Evolutionary conservation across 176 grass and related monocot genomes (phyloP).

Genomic region (Pontederia crassipes): DNA sequence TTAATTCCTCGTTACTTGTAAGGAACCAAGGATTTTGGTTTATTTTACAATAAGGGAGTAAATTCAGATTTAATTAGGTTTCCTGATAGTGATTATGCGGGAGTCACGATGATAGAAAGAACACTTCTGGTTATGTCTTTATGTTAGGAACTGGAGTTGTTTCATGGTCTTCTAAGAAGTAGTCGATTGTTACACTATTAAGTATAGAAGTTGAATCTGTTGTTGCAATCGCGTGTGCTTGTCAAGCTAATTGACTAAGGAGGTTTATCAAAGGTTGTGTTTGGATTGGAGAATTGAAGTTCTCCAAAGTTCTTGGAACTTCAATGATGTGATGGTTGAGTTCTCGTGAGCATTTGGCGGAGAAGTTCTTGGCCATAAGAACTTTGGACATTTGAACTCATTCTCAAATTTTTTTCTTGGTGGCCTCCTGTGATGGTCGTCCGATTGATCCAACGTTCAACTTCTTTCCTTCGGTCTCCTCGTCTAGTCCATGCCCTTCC

Average conservation of each 20-base stretch:
- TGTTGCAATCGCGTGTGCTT: background rate
- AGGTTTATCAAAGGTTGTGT: background rate
- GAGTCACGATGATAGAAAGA: background rate
- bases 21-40: background rate
- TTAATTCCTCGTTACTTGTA: background rate
- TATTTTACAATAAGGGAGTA: background rate
- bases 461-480: too few species aligned
- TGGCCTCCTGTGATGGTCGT: too few species aligned
- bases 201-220: conserved; percentile 2
- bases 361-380: too few species aligned
- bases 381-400: too few species aligned
- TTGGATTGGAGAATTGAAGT: too few species aligned
- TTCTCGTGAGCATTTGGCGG: too few species aligned
- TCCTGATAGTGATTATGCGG: background rate
- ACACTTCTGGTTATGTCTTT: background rate
- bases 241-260: conserved; percentile 1
- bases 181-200: background rate
- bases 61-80: background rate
- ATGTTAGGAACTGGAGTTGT: background rate
- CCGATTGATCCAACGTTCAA: too few species aligned
- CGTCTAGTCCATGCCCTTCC: too few species aligned
- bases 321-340: too few species aligned
- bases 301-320: too few species aligned
- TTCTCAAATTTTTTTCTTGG: too few species aligned
- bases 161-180: conserved; percentile 5